Percentiles rank a stretch among this genome's conserved stretches.
These are phyloP conservation scores for Phaffia tasmanica DNA, from an alignment of 768 basidiomycete genomes.

Conservation along the genomic window DNA sequence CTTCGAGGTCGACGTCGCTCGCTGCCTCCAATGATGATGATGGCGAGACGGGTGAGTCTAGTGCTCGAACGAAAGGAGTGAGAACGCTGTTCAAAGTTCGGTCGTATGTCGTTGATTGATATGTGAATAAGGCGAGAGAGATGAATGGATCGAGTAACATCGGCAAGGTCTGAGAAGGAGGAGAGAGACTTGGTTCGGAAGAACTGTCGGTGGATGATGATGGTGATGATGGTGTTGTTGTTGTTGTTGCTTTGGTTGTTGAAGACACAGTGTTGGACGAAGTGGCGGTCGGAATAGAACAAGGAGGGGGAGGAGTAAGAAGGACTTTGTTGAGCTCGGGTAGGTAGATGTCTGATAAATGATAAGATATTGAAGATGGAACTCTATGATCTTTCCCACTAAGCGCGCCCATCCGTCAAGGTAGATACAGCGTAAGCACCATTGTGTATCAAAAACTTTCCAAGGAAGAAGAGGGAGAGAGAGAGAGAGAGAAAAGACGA, in stretches of 20 bases:
- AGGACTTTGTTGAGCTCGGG: conserved; percentile 65
- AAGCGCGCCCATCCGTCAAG: background rate
- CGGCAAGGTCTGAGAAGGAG: conserved; percentile 34
- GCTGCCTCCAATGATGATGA: background rate
- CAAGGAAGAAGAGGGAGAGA: conserved; percentile 8
- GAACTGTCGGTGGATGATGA: no score
- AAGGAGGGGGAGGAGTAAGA: conserved; percentile 8
- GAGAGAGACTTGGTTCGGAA: conserved; percentile 18
- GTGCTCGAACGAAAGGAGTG: conserved; percentile 54
- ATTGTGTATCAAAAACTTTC: conserved; percentile 10
- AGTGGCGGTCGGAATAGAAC: background rate
- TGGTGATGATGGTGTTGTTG: no score
- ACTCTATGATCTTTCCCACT: conserved; percentile 54
- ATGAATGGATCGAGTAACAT: conserved; percentile 60
- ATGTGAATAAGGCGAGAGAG: conserved; percentile 56
- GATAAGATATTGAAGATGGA: conserved; percentile 67
- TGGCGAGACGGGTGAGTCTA: conserved; percentile 32
- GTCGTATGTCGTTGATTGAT: conserved; percentile 54
- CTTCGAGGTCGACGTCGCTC: background rate
- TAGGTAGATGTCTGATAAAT: conserved; percentile 78
- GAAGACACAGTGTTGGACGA: no score
- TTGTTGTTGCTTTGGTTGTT: no score
- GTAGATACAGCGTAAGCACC: background rate
- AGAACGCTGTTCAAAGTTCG: conserved; percentile 61
- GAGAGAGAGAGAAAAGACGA: conserved; percentile 29